Base-by-base conservation (phyloP, 2,329 filamentous ascomycete genomes). In the Aspergillus transmontanensis region DNA sequence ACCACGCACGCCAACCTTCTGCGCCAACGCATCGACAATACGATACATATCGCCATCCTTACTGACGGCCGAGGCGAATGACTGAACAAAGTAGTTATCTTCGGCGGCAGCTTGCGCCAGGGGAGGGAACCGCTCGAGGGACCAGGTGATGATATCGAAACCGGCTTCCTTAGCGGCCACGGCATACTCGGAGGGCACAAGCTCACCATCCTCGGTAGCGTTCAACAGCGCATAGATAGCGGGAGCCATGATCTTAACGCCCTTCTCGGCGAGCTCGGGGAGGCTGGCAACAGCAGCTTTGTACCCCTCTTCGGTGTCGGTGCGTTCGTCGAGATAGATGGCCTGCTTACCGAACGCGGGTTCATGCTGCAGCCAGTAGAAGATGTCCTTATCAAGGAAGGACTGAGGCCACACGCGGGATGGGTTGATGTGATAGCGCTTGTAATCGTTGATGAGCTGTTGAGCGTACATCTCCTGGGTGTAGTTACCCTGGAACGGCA, bases 381-480 rank as follows among this genome's bases (percentile, higher is more conserved):
- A 59, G 57, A 69, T 65, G 41, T 64, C 65, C 46, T 64, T 66
- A n/a, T 62, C 58, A 6, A 67, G 62, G 64, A 69, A 69, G 16
- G 67, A 69, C 55, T 69, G 67, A 1, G 67, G 26, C 67, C 67
- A 69, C n/a, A 69, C 67, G 41, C 64, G 67, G 26, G 60, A 59
- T 1, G 67, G 65, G 16, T 39, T 46, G 59, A 69, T 69, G n/a
- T 62, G 62, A 7, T 50, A 34, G 28, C 53, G 51, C 61, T 69
- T 69, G 61, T 69, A 68, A 43, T 69, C 67, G 36, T 69, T 60
- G 58, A 69, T 66, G 50, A 69, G 62, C 60, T 69, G 67, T 56
- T 69, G 67, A 5, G 67, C 67, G 32, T 68, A 68, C 57, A 64
- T 62, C 43, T 61, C 65, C 58, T 66, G 67, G 12, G 66, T 67